Evolutionary conservation across 768 basidiomycete species (phyloP), one percentile per base, ranked within the genome.

Genomic region (Tephrocybe rancida): DNA sequence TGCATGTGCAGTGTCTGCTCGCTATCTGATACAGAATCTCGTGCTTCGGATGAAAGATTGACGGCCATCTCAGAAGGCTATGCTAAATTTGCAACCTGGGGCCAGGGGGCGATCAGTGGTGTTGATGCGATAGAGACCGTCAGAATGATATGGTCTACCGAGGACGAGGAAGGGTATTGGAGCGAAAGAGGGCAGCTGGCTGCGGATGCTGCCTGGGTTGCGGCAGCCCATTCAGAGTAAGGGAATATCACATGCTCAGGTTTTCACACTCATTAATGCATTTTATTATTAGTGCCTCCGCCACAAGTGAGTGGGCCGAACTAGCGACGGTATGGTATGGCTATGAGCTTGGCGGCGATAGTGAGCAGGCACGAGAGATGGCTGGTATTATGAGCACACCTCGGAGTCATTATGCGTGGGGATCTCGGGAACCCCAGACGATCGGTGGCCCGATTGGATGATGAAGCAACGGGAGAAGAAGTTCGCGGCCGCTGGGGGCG

Each of bases 131-230:
- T 83, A 55, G 65, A 70, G 11, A 59, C 74, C 3, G 79, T 77
- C 29, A 70, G 73, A 48, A 62, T 72, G 48, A 85, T 86, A 21
- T 88, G 85, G 86, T 55, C 67, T 9, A 51, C 85, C 6, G 85
- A 80, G 27, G 79, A 83, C 30, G 74, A 80, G 57, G 86, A 88
- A 68, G 83, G 82, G 0, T 87, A 88, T 60, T 79, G 75, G 75
- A 86, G 84, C 61, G 86, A 84, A 67, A 72, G 85, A 34, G 86
- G 86, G 9, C 70, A 76, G 57, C 70, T 87, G 3, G 85, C 86
- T 6, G 80, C 81, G 22, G 86, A 87, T 62, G 83, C 80, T 9
- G 74, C 74, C 5, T 79, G 73, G 70, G 77, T 87, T 18, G 83
- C 85, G 7, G 82, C 81, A 13, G 72, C 84, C 4, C 85, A 87